Base-by-base conservation (phyloP, 2,329 filamentous ascomycete genomes). In the Phialophora tarda region DNA sequence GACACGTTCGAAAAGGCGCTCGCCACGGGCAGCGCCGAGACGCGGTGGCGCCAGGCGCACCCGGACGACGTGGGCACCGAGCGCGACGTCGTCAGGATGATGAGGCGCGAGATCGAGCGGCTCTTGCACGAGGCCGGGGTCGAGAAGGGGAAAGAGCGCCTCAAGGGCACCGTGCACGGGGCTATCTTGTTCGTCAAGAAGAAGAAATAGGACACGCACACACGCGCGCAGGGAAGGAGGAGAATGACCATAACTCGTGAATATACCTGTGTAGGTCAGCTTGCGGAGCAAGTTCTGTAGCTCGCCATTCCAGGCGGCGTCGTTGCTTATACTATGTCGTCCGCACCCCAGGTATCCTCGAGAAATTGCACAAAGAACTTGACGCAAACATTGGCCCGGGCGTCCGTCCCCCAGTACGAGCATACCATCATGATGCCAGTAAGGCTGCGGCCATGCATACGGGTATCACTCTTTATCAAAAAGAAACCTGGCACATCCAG, bases 71-170 rank as follows among this genome's bases (percentile, higher is more conserved):
- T 69, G 6, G 77, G 79, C 34, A 65, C 67, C 12, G 60, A 66
- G 17, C 64, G 73, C 17, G 78, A 79, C 69, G 71, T 74, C 11
- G 71, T 79, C 12, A 71, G 62, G 51, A 64, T 71, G 6, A 69
- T 74, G 32, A 69, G 73, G 60, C 48, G 67, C 21, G 63, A 74
- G 26, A 66, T 73, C 50, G 69, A 71, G 14, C 71, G 73, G 17
- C 63, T 73, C 28, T 86, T 80, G 65, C 75, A 0, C 61, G 64
- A 0, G 85, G 59, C 72, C 34, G 64, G 70, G 85, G 75, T 86
- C 21, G 69, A 72, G 5, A 67, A 73, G 28, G 73, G 73, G 23
- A 63, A 59, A 32, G 55, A 75, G 23, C 71, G 69, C 53, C 8
- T 69, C 44, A 67, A 65, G 4, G 58, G 59, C 2, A 63, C 68